Percentiles rank a stretch among this genome's conserved stretches.
Evolutionary conservation across 768 basidiomycete species (phyloP).

Genomic region (Pisolithus orientalis): DNA sequence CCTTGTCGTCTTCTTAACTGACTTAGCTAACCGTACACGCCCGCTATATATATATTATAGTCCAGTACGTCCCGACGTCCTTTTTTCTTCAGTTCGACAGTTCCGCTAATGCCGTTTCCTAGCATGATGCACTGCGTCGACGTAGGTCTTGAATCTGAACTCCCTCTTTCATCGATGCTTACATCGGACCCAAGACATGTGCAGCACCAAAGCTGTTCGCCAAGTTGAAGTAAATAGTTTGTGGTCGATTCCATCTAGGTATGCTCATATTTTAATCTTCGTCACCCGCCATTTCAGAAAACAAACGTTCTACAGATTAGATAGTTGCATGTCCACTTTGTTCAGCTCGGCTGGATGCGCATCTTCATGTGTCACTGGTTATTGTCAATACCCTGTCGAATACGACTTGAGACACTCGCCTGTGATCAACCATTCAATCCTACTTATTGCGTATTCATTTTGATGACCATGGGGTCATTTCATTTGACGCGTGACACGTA

Average conservation of each 20-base stretch:
- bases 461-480: no score
- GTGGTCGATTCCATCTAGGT: conserved; percentile 14
- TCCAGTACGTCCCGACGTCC: conserved; percentile 54
- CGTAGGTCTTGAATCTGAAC: conserved; percentile 40
- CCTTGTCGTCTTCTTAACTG: neutral
- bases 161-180: neutral
- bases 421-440: no score
- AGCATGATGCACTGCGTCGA: conserved; percentile 94
- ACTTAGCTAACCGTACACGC: conserved; percentile 6
- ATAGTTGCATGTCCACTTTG: neutral
- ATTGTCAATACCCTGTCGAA: no score
- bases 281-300: neutral
- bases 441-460: no score
- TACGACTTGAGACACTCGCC: no score
- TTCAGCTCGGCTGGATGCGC: neutral
- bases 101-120: conserved; percentile 6
- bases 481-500: no score
- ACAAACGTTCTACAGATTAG: neutral
- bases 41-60: conserved; percentile 22
- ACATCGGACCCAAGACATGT: conserved; percentile 30
- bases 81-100: neutral
- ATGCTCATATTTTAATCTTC: neutral
- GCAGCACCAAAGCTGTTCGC: conserved; percentile 79
- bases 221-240: conserved; percentile 44
- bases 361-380: neutral